phyloP scores from a whole-genome alignment of 331 rosid genomes.

The Telfairia occidentalis region DNA sequence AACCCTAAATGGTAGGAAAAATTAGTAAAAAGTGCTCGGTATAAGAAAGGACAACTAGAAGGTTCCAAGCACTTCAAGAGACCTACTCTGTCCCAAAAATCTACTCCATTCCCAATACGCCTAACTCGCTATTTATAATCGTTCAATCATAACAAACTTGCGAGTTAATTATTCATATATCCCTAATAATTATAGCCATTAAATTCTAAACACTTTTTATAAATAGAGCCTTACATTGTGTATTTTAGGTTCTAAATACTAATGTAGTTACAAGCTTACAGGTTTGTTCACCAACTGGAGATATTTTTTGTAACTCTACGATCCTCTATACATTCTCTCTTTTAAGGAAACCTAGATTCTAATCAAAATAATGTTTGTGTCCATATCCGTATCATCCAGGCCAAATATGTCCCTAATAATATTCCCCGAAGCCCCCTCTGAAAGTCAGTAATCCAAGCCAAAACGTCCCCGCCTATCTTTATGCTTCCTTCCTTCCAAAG shows the following conservation, averaged over 20 bases:
- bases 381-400: no score
- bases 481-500: no score
- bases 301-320: not conserved
- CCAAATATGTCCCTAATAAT: not conserved
- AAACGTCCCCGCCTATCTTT: no score
- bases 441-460: no score
- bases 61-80: not conserved
- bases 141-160: not conserved
- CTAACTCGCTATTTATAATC: not conserved
- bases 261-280: not conserved
- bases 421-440: no score
- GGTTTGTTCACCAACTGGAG: not conserved
- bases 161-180: not conserved
- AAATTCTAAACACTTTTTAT: not conserved
- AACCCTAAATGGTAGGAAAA: not conserved
- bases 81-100: not conserved
- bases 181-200: not conserved
- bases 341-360: not conserved
- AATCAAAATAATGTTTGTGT: not conserved
- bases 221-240: not conserved
- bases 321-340: not conserved
- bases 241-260: not conserved
- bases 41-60: not conserved
- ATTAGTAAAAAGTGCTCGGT: not conserved
- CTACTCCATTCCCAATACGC: not conserved